Conservation (phyloP, 2,329 filamentous ascomycete species). For the Venturia aucupariae region DNA sequence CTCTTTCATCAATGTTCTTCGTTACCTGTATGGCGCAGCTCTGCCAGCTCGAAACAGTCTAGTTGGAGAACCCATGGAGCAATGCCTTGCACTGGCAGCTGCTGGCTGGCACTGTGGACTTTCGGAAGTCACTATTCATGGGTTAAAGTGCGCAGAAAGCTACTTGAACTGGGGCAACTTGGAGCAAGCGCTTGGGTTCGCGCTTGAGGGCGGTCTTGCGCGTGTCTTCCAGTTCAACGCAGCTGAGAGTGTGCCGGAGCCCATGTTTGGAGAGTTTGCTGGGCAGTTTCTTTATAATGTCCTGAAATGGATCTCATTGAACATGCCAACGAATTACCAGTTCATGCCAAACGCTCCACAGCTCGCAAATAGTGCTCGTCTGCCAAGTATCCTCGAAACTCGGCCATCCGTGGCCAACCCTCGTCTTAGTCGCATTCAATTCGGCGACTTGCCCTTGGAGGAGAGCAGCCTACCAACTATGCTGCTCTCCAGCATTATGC, state of each 20-base stretch:
- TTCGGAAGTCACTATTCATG: constrained; percentile 46
- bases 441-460: constrained; percentile 53
- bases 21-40: constrained; percentile 13
- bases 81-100: constrained; percentile 51
- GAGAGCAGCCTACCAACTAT: constrained; percentile 28
- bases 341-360: constrained; percentile 44
- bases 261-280: constrained; percentile 14
- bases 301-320: constrained; percentile 50
- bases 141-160: constrained; percentile 49
- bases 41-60: background rate
- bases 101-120: constrained; percentile 51
- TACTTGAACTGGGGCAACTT: constrained; percentile 55
- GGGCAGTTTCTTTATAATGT: constrained; percentile 24
- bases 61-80: constrained; percentile 16
- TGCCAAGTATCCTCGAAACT: constrained; percentile 32
- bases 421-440: constrained; percentile 56
- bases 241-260: background rate
- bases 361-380: constrained; percentile 37
- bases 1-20: background rate
- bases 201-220: constrained; percentile 39
- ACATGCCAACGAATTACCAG: constrained; percentile 51
- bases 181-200: constrained; percentile 52
- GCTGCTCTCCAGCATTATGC: constrained; percentile 54
- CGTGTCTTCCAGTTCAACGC: constrained; percentile 23
- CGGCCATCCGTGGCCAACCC: constrained; percentile 36